Evolutionary conservation across 2,329 filamentous ascomycete species (phyloP).

Genomic region (Colletotrichum gigasporum): DNA sequence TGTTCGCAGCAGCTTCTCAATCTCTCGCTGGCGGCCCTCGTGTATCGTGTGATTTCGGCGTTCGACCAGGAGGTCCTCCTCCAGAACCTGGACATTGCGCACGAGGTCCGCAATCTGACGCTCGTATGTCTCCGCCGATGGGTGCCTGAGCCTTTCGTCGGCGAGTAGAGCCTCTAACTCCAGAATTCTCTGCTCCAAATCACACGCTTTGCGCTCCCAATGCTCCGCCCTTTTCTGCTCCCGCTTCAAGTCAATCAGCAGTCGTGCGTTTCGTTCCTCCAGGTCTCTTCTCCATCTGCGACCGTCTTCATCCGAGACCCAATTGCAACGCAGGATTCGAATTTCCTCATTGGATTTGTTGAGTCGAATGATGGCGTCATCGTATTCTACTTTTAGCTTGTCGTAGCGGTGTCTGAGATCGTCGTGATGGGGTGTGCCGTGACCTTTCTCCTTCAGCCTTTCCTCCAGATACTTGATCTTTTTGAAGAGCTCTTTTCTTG

Average conservation of each 20-base stretch:
- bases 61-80: constrained; percentile 22
- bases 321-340: constrained; percentile 11
- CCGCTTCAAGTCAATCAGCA: constrained; percentile 81
- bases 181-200: constrained; percentile 12
- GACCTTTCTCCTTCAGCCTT: neutral
- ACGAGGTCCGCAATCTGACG: constrained; percentile 22
- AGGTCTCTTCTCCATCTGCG: constrained; percentile 21
- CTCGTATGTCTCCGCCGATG: constrained; percentile 6
- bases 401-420: constrained; percentile 20
- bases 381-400: constrained; percentile 19
- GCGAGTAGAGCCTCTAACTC: constrained; percentile 18
- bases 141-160: constrained; percentile 17
- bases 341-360: constrained; percentile 18
- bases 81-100: constrained; percentile 24
- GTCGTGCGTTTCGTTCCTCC: constrained; percentile 17
- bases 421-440: neutral
- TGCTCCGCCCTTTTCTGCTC: constrained; percentile 96
- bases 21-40: constrained; percentile 8
- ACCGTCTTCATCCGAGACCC: constrained; percentile 15
- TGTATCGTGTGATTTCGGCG: constrained; percentile 11
- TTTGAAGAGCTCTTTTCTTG: constrained; percentile 3
- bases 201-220: constrained; percentile 83
- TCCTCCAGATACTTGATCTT: constrained; percentile 24
- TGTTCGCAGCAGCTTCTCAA: constrained; percentile 16
- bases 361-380: neutral